Evolutionary conservation across 176 grass and related monocot species (phyloP), one percentile per base, ranked within the genome.

Genomic region (Zea mays): DNA sequence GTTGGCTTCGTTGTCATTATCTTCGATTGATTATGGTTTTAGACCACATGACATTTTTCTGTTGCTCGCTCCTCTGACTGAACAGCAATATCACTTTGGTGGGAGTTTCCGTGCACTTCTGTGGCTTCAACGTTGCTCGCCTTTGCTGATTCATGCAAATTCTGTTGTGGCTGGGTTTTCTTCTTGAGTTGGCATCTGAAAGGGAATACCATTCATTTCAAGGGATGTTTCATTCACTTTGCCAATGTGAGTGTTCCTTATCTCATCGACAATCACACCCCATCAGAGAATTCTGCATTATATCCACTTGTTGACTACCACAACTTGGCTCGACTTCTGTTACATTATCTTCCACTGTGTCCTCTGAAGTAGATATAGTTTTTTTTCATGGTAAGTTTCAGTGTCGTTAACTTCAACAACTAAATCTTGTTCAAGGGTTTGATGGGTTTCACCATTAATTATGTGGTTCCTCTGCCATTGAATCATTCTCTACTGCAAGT

Each of bases 361-460:
- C 40, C 14, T 83, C 37, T 37, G 68, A 73, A 83, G 74, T 72
- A 62, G 60, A 58, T 45, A 54, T 44, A 74, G 8, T 68, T 68
- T 68, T 65, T 65, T 70, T 72, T 40, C 73, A 59, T 71, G 41
- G 39, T 49, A 67, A 67, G 48, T 58, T 43, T 73, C 67, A 37
- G 33, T 77, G 56, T 50, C 57, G 40, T 84, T 84, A 16, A 64
- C 57, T 75, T 71, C 39, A 56, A 64, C 39, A 56, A 64, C 33
- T 14, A 47, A 83, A 67, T 58, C 51, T 20, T 52, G 27, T 48
- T 54, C 80, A 12, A 55, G 44, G 36, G 36, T 17, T 27, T 56
- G 56, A 58, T 76, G 72, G 45, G 71, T 44, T 42, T 74, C 83
- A 81, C 63, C 72, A 81, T 70, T 69, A 75, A 81, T 76, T 69